A percentile compares a stretch with the other conserved stretches of the same genome.
phyloP scores from a whole-genome alignment of 2,329 filamentous ascomycete genomes.

The Tricladium varicosporioides region DNA sequence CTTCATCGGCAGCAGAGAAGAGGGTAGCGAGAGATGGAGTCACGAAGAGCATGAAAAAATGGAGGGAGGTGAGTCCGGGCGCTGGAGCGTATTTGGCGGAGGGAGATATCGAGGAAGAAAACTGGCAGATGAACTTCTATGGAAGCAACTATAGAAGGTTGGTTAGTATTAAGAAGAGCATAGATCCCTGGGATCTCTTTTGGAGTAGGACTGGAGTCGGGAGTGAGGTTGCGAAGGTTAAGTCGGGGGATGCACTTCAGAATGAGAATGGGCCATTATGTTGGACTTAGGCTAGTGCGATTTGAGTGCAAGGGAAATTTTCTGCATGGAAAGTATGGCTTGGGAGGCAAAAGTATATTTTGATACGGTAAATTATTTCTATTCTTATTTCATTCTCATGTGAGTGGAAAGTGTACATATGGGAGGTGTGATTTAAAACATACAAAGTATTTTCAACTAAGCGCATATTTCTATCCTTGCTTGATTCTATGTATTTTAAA shows the following conservation, averaged over 20 bases:
- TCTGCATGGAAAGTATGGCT: no score
- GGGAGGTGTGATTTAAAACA: no score
- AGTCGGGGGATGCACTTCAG: slow-evolving; percentile 14
- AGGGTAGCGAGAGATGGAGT: neutral
- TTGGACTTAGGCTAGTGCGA: neutral
- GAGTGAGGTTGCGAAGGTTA: slow-evolving; percentile 46
- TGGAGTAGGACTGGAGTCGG: slow-evolving; percentile 48
- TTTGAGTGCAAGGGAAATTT: no score
- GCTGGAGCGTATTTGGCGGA: slow-evolving; percentile 44
- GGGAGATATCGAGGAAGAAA: slow-evolving; percentile 42
- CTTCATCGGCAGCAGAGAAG: slow-evolving; percentile 1
- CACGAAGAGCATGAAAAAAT: neutral
- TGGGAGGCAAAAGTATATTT: no score
- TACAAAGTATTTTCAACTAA: no score
- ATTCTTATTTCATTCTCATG: no score
- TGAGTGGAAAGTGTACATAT: no score
- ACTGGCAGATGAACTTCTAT: slow-evolving; percentile 44
- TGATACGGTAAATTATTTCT: no score
- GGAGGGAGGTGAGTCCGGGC: neutral
- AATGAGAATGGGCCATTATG: slow-evolving; percentile 3
- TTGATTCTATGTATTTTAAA: no score
- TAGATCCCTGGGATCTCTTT: slow-evolving; percentile 45
- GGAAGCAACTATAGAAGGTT: slow-evolving; percentile 44
- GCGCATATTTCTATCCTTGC: no score
- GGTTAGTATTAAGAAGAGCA: slow-evolving; percentile 46